Percentiles rank a stretch among this genome's conserved stretches.
These are phyloP conservation scores for Cercospora canescens DNA, from an alignment of 2,329 filamentous ascomycete species.

Conservation along the genomic window DNA sequence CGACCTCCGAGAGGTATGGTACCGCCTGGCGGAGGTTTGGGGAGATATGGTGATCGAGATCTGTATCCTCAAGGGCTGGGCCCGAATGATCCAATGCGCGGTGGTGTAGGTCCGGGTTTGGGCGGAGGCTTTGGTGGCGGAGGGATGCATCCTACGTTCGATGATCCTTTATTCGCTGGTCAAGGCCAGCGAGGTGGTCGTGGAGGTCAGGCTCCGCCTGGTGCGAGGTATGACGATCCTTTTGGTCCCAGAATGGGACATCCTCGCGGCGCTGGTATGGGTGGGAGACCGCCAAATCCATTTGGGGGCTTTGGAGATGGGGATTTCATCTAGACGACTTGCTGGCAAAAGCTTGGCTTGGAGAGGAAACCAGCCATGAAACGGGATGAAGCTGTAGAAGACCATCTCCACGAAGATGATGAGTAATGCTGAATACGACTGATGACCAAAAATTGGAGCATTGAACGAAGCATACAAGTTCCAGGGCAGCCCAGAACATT, in stretches of 20 bases:
- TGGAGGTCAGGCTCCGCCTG: constrained; percentile 70
- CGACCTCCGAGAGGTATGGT: constrained; percentile 57
- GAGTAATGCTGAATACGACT: not conserved
- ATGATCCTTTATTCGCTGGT: constrained; percentile 78
- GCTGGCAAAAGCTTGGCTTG: not conserved
- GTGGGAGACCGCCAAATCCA: constrained; percentile 55
- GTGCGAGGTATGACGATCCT: constrained; percentile 90
- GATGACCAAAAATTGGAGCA: not conserved
- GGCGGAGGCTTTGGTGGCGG: constrained; percentile 56
- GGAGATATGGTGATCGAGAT: constrained; percentile 78
- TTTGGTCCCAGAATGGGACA: constrained; percentile 59
- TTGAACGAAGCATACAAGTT: not conserved
- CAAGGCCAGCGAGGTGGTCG: constrained; percentile 37
- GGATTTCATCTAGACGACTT: constrained; percentile 52
- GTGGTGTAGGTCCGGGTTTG: constrained; percentile 58
- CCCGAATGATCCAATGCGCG: constrained; percentile 77
- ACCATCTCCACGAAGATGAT: not conserved
- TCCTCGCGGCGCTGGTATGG: constrained; percentile 47
- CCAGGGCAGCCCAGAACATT: not conserved
- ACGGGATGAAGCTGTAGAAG: not conserved
- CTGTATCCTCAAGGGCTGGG: constrained; percentile 84
- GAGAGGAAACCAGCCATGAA: not conserved
- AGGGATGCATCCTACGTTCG: constrained; percentile 96
- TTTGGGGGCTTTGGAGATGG: constrained; percentile 62
- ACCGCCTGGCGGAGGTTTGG: constrained; percentile 25